These are phyloP conservation scores for Lecanicillium sp. DNA, from an alignment of 2,329 filamentous ascomycete species.

Conservation along the genomic window DNA sequence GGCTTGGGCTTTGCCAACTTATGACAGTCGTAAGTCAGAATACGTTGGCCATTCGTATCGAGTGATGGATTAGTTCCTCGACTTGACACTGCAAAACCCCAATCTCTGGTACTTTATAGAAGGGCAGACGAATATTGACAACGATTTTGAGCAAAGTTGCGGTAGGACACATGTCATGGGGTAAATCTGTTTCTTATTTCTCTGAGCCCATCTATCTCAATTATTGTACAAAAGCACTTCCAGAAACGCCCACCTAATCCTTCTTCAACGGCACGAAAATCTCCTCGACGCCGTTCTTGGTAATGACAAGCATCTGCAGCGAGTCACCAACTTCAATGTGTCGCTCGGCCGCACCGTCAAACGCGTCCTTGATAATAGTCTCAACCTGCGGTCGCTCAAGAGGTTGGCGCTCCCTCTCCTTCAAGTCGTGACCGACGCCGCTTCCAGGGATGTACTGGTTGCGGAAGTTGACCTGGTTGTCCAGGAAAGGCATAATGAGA, in stretches of 20 bases:
- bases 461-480: constrained; percentile 99
- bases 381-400: constrained; percentile 68
- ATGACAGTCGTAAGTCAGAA: too few relatives aligned
- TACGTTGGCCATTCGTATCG: too few relatives aligned
- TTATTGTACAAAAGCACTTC: constrained; percentile 23
- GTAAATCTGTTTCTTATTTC: too few relatives aligned
- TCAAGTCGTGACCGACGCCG: constrained; percentile 71
- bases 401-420: constrained; percentile 62
- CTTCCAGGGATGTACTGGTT: constrained; percentile 92
- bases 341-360: constrained; percentile 94
- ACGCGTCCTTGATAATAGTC: constrained; percentile 89
- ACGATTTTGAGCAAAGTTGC: too few relatives aligned
- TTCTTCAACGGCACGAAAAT: constrained; percentile 77
- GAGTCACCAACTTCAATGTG: constrained; percentile 98
- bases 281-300: constrained; percentile 81
- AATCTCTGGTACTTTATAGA: too few relatives aligned
- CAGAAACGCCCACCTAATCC: constrained; percentile 53
- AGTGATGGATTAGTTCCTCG: too few relatives aligned
- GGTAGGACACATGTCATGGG: too few relatives aligned
- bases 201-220: constrained; percentile 2
- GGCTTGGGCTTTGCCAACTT: too few relatives aligned
- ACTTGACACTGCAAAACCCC: too few relatives aligned
- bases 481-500: constrained; percentile 97
- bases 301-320: constrained; percentile 92
- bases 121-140: too few relatives aligned